Base-by-base conservation (phyloP, 78 protist genomes). In the Dictyostelium purpureum region DNA sequence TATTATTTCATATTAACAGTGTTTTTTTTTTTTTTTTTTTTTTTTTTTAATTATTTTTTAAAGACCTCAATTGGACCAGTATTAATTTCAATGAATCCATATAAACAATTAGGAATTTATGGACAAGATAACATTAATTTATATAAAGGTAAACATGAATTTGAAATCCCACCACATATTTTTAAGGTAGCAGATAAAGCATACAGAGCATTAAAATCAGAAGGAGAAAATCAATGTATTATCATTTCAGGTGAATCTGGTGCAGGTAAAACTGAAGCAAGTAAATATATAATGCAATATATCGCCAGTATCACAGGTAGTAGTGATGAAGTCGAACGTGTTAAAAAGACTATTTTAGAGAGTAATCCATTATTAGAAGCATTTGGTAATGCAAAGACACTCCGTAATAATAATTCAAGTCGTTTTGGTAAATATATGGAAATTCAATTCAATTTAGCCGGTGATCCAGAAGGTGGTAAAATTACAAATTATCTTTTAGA, bases 381-480 rank as follows among this genome's bases (percentile, higher is more conserved):
- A 35, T 97, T 97, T 45, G 99, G 99, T 35, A 98, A 98, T 94
- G 99, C 99, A 6, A 97, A 96, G 91, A 98, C 99, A 35, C 70
- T 96, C 49, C 85, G 97, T 42, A 98, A 98, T 94, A 95, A 98
- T 96, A 98, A 98, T 93, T 96, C 98, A 12, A 87, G 96, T 2
- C 97, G 99, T 63, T 98, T 98, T 75, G 98, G 87, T 35, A 92
- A 80, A 61, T 92, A 75, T 37, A 71, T 81, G 87, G 87, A 78
- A 61, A 71, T 92, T 37, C 95, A 90, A 37, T 92, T 92, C 66
- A 87, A 92, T 59, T 54, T 65, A 24, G 56, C 51, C 1, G 95
- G 79, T 61, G 91, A 87, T 10, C 98, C 98, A 42, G 82, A 67
- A 16, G 99, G 98, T 6, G 99, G 99, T 28, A 63, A 71, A 45